Conservation (phyloP, 768 basidiomycete species). For the Tremella mesenterica region DNA sequence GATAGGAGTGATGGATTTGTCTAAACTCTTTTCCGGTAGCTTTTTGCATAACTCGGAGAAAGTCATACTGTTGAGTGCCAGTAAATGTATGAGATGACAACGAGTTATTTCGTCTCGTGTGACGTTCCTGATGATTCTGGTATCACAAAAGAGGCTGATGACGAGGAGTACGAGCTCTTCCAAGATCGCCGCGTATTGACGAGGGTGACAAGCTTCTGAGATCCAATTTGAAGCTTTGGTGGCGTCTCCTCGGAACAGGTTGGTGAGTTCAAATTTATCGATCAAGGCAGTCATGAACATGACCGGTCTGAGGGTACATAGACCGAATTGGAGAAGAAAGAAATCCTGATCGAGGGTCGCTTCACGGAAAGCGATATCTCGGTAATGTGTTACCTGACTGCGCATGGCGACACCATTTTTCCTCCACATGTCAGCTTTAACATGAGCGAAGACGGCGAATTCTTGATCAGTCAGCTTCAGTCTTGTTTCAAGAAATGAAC, state of each 20-base stretch:
- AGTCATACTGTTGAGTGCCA: conserved; percentile 76
- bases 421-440: conserved; percentile 91
- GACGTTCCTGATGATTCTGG: conserved; percentile 62
- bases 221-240: conserved; percentile 16
- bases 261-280: conserved; percentile 74
- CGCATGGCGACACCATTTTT: conserved; percentile 94
- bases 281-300: conserved; percentile 74
- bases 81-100: conserved; percentile 79
- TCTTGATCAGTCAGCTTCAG: conserved; percentile 9
- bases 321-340: conserved; percentile 75
- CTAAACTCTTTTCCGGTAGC: conserved; percentile 78
- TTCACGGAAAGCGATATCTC: conserved; percentile 90
- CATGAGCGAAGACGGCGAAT: conserved; percentile 56
- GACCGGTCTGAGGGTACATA: conserved; percentile 67
- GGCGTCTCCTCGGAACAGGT: conserved; percentile 58
- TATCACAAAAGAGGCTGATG: conserved; percentile 77
- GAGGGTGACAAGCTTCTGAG: conserved; percentile 16
- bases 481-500: neutral
- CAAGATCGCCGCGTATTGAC: conserved; percentile 53
- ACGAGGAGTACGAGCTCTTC: conserved; percentile 84
- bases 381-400: conserved; percentile 88
- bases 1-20: conserved; percentile 74
- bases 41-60: conserved; percentile 87
- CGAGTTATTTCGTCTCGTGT: conserved; percentile 58
- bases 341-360: conserved; percentile 94